These are phyloP conservation scores for Fusarium sp. DNA, from an alignment of 2,329 filamentous ascomycete genomes.

Conservation along the genomic window DNA sequence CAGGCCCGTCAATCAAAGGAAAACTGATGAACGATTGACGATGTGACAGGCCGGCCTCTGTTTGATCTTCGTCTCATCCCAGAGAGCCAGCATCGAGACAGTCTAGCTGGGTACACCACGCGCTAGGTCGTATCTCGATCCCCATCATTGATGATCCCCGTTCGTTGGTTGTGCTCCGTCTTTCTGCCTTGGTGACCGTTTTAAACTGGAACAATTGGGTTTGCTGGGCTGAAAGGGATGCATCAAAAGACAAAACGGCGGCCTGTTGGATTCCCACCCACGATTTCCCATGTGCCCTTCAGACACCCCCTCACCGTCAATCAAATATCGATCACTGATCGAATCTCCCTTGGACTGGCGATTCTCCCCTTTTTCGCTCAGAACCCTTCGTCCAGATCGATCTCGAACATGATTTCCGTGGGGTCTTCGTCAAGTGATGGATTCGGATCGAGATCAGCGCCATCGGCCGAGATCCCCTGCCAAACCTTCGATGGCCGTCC, in stretches of 20 bases:
- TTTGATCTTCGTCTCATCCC: slow-evolving; percentile 36
- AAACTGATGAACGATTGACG: slow-evolving; percentile 20
- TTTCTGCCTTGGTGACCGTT: slow-evolving; percentile 29
- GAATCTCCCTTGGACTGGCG: slow-evolving; percentile 2
- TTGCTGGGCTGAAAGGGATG: neutral
- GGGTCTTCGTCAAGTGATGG: slow-evolving; percentile 26
- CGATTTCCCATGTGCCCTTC: slow-evolving; percentile 10
- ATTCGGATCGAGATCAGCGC: slow-evolving; percentile 40
- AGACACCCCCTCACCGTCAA: slow-evolving; percentile 11
- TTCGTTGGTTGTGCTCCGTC: slow-evolving; percentile 10
- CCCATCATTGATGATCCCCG: slow-evolving; percentile 6
- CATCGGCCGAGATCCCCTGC: slow-evolving; percentile 37
- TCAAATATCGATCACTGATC: slow-evolving; percentile 3
- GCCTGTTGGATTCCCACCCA: slow-evolving; percentile 10
- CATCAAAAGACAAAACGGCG: slow-evolving; percentile 30
- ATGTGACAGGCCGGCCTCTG: slow-evolving; percentile 24
- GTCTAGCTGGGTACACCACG: neutral
- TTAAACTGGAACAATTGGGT: slow-evolving; percentile 32
- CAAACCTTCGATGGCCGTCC: slow-evolving; percentile 35
- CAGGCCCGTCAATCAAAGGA: neutral
- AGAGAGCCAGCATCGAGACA: slow-evolving; percentile 16
- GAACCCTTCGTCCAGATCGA: slow-evolving; percentile 25
- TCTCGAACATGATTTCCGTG: slow-evolving; percentile 25
- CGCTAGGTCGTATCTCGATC: slow-evolving; percentile 25
- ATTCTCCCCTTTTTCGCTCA: neutral